phyloP scores from a whole-genome alignment of 345 rosid genomes.

The Aethionema arabicum region DNA sequence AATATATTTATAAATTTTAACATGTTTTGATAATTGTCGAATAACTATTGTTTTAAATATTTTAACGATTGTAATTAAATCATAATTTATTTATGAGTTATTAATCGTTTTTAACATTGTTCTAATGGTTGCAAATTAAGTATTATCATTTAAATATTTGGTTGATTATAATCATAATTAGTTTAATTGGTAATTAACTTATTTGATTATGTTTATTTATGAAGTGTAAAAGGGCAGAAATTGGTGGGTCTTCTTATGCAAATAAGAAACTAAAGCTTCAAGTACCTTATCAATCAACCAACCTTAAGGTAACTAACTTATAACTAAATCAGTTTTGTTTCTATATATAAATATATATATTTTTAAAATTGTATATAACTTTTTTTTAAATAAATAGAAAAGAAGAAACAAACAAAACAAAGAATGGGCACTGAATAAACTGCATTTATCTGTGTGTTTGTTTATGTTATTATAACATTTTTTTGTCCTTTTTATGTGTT shows the following conservation, averaged over 20 bases:
- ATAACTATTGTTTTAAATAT: too few relatives aligned
- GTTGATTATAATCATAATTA: neutral
- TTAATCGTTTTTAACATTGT: too few relatives aligned
- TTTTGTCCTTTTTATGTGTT: conserved; percentile 75
- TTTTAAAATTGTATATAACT: too few relatives aligned
- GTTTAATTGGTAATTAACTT: neutral
- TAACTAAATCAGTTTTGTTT: conserved; percentile 19
- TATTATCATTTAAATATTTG: neutral
- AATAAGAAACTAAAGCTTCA: conserved; percentile 88
- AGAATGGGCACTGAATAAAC: conserved; percentile 43
- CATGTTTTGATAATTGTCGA: too few relatives aligned
- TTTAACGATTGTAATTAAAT: too few relatives aligned
- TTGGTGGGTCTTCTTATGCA: conserved; percentile 48
- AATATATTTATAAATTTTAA: too few relatives aligned
- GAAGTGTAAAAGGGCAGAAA: conserved; percentile 67
- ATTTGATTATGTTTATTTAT: conserved; percentile 1
- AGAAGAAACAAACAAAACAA: conserved; percentile 25
- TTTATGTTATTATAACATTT: conserved; percentile 36
- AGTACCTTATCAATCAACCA: conserved; percentile 48
- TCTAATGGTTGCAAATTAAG: too few relatives aligned
- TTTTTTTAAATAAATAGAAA: neutral
- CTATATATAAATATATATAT: conserved; percentile 3
- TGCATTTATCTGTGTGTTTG: conserved; percentile 12
- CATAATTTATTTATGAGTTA: too few relatives aligned
- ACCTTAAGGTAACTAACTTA: conserved; percentile 59